These are phyloP conservation scores for Trichophyton schoenleinii DNA, from an alignment of 2,329 filamentous ascomycete species.

Conservation along the genomic window DNA sequence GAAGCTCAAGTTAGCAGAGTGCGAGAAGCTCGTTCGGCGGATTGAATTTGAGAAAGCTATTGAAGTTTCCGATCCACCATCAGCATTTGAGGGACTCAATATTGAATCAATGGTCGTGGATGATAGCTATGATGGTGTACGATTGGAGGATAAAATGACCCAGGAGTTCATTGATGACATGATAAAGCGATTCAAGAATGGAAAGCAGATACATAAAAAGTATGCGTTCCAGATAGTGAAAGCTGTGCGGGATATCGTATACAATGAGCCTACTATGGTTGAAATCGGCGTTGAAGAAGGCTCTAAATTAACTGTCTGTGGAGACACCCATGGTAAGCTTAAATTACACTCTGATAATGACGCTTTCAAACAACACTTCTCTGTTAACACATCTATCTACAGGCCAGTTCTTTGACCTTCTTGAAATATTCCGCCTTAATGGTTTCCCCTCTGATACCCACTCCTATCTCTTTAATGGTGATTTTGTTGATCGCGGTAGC, in stretches of 20 bases:
- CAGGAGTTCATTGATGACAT: conserved; percentile 96
- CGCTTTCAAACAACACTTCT: neutral
- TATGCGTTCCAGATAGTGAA: conserved; percentile 96
- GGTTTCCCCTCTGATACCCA: conserved; percentile 75
- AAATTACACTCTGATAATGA: neutral
- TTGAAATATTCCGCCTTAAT: conserved; percentile 90
- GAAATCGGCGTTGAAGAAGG: conserved; percentile 72
- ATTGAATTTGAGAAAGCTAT: conserved; percentile 91
- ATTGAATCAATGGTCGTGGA: conserved; percentile 76
- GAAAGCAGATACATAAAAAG: conserved; percentile 90
- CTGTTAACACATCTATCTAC: conserved; percentile 6
- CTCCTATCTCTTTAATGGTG: conserved; percentile 94
- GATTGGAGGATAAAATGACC: conserved; percentile 70
- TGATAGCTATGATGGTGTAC: conserved; percentile 69
- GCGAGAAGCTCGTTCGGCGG: conserved; percentile 86
- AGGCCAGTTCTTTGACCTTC: conserved; percentile 95
- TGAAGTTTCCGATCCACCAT: conserved; percentile 82
- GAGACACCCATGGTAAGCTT: conserved; percentile 76
- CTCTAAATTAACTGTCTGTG: conserved; percentile 79
- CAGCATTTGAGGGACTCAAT: conserved; percentile 80
- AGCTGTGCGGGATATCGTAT: conserved; percentile 77
- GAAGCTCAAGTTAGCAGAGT: conserved; percentile 79
- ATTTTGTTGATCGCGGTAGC: conserved; percentile 93
- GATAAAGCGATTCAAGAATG: conserved; percentile 88
- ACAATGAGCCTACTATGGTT: conserved; percentile 92